Base-by-base conservation (phyloP, 169 alveolate species). In the Plasmodium knowlesi region DNA sequence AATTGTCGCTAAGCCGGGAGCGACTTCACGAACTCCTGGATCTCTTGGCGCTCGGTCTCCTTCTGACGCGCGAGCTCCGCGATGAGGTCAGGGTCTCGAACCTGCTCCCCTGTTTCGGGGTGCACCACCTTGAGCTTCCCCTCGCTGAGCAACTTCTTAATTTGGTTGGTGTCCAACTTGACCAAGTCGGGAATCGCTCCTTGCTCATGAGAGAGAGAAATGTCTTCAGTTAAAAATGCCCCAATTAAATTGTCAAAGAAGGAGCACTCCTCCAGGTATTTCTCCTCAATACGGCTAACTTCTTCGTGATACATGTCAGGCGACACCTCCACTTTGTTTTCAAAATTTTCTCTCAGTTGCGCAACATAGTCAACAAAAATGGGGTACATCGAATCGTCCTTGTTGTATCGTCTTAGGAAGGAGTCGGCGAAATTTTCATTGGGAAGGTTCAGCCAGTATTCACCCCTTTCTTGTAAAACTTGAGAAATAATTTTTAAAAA, bases 391-490 rank as follows among this genome's bases (percentile, higher is more conserved):
- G 93, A 50, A 85, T 85, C 93, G 39, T 85, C 93, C 41, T 85
- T 85, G 61, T 85, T 85, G 67, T 85, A 85, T 53, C 85, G 54
- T 76, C 93, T 85, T 67, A 85, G 37, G 61, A 85, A 85, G 2
- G 93, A 50, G 41, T 85, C 93, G 0, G 93, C 41, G 8, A 85
- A 50, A 32, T 74, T 85, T 30, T 85, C 93, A 85, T 85, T 74
- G 1, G 93, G 85, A n/a, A 85, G 22, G 67, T 43, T 30, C n/a
- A 85, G 37, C 93, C 93, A 85, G 28, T 61, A 85, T 14, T 73
- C 25, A 4, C 93, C 93, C 28, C 93, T 72, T 85, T 85, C 93
- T 85, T 85, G 93, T 73, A 85, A 37, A 46, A 85, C 41, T 85
- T 85, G 85, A 10, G 86, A 74, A 85, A 85, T 74, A 32, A 85